These are phyloP conservation scores for Coccomyxa sp. DNA, from an alignment of 139 green algal species.

Conservation along the genomic window DNA sequence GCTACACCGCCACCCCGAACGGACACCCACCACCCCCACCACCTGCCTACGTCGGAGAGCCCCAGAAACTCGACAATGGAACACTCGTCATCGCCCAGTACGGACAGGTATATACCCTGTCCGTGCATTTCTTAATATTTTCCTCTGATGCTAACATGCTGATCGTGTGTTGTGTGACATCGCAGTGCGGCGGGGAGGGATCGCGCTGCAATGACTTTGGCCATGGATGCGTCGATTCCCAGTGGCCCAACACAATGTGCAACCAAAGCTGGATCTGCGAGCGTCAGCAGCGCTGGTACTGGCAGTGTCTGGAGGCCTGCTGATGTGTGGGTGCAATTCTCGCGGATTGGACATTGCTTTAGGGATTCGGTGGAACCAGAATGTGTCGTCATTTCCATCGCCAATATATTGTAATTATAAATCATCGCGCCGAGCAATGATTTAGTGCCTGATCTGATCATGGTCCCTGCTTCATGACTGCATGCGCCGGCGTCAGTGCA, in stretches of 20 bases:
- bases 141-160: background rate
- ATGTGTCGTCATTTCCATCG: background rate
- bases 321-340: slow-evolving; percentile 1
- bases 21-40: background rate
- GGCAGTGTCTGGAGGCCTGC: background rate
- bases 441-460: background rate
- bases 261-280: background rate
- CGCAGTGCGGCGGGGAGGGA: background rate
- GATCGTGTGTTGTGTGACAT: background rate
- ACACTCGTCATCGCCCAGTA: background rate
- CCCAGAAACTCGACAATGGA: background rate
- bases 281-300: background rate
- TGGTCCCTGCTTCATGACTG: background rate
- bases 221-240: background rate
- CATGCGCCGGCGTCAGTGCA: background rate
- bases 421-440: background rate
- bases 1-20: background rate
- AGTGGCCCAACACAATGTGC: background rate
- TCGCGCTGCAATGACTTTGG: background rate
- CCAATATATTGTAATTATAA: slow-evolving; percentile 1
- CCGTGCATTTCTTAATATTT: background rate
- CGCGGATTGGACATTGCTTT: background rate
- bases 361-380: background rate
- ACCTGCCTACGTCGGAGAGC: background rate
- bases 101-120: background rate